Evolutionary conservation across 306 rosid genomes (phyloP).

Genomic region (Corylus heterophylla): DNA sequence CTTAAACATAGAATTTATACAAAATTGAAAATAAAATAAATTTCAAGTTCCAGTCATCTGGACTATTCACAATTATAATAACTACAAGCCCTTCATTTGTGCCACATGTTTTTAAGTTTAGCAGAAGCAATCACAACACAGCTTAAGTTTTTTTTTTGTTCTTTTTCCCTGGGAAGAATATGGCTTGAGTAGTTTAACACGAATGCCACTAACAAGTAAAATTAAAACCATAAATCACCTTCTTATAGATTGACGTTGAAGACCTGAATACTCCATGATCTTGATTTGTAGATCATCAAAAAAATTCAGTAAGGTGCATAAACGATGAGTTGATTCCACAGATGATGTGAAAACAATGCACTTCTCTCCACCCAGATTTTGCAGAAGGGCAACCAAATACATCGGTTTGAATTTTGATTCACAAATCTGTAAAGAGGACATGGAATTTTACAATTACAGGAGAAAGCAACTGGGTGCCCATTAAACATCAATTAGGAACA

Average conservation of each 20-base stretch:
- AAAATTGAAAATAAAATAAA: not conserved
- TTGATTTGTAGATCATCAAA: slow-evolving; percentile 60
- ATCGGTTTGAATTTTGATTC: slow-evolving; percentile 77
- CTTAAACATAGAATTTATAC: not conserved
- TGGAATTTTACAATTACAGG: slow-evolving; percentile 17
- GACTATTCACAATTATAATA: not conserved
- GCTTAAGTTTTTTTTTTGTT: not conserved
- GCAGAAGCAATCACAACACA: not conserved
- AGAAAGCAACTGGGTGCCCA: not conserved
- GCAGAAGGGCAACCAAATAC: slow-evolving; percentile 79
- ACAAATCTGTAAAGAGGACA: slow-evolving; percentile 57
- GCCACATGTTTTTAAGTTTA: not conserved
- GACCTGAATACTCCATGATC: slow-evolving; percentile 86
- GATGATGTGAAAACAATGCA: slow-evolving; percentile 89
- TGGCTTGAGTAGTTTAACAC: not conserved
- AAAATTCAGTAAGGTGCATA: slow-evolving; percentile 72
- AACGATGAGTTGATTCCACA: slow-evolving; percentile 87
- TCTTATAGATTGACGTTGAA: slow-evolving; percentile 82
- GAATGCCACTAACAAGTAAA: not conserved
- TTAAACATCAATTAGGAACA: slow-evolving; percentile 8
- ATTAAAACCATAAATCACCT: slow-evolving; percentile 44
- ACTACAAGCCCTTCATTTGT: not conserved
- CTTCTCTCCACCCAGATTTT: slow-evolving; percentile 72
- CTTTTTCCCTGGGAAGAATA: not conserved
- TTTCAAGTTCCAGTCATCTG: not conserved